Percentiles rank a stretch among this genome's conserved stretches.
phyloP scores from a whole-genome alignment of 2,329 filamentous ascomycete species.

The Plenodomus biglobosus region DNA sequence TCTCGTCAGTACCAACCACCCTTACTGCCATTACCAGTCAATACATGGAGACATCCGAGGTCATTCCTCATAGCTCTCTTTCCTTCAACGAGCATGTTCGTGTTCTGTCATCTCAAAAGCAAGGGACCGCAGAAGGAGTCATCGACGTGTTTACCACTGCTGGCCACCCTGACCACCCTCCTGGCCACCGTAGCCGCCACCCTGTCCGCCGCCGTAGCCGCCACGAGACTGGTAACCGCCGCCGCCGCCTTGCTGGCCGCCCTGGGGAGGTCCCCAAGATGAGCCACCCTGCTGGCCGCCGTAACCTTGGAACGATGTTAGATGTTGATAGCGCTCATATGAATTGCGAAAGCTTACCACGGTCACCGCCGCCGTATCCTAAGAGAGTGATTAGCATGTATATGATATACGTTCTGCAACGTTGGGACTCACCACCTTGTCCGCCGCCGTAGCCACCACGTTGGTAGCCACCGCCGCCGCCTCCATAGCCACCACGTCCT shows the following conservation, averaged over 20 bases:
- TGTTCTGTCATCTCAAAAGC: slow-evolving; percentile 12
- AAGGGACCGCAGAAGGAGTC: slow-evolving; percentile 13
- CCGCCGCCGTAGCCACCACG: slow-evolving; percentile 28
- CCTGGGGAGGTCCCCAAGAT: slow-evolving; percentile 23
- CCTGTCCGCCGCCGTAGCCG: slow-evolving; percentile 31
- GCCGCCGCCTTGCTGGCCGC: slow-evolving; percentile 30
- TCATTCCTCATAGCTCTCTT: slow-evolving; percentile 11
- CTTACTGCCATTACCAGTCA: slow-evolving; percentile 32
- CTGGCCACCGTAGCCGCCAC: slow-evolving; percentile 28
- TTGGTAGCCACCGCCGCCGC: slow-evolving; percentile 18
- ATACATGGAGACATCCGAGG: not conserved
- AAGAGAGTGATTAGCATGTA: slow-evolving; percentile 1
- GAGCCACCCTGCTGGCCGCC: slow-evolving; percentile 27
- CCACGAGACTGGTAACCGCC: slow-evolving; percentile 38
- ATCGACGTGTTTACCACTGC: slow-evolving; percentile 35
- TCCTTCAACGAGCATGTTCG: slow-evolving; percentile 9
- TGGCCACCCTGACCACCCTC: slow-evolving; percentile 35
- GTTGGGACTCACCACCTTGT: slow-evolving; percentile 20
- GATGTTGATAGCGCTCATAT: slow-evolving; percentile 1
- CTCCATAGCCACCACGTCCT: slow-evolving; percentile 30
- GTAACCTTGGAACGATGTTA: slow-evolving; percentile 12
- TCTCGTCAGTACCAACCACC: slow-evolving; percentile 42
- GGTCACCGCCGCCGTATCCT: slow-evolving; percentile 33
- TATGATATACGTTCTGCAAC: not conserved
- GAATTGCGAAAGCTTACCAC: slow-evolving; percentile 30